Evolutionary conservation across 1,284 basidiomycete genomes (phyloP).

Genomic region (Apiotrichum gamsii): DNA sequence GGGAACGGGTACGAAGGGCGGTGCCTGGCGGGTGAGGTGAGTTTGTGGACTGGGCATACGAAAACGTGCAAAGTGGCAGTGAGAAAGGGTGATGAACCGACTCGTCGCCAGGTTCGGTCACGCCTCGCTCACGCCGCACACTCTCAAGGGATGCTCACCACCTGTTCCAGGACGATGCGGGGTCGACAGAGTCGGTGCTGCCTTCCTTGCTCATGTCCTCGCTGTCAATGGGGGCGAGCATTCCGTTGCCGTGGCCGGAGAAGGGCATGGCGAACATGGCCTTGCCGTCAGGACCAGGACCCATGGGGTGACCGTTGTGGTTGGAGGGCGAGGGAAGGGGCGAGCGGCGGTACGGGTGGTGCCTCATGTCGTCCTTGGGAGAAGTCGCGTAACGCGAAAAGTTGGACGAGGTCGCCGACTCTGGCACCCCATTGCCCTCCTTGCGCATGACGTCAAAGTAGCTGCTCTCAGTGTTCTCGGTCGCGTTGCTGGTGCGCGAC

Average conservation of each 20-base stretch:
- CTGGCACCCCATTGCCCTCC: conserved; percentile 9
- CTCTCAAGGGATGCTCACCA: not conserved
- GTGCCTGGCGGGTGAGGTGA: not conserved
- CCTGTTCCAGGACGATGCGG: not conserved
- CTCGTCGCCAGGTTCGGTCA: too few species aligned
- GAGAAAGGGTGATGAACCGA: too few species aligned
- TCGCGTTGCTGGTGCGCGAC: not conserved
- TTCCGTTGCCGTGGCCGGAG: conserved; percentile 5
- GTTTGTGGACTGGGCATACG: too few species aligned
- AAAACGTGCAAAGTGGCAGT: too few species aligned
- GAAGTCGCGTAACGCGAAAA: conserved; percentile 26
- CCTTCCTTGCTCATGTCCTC: conserved; percentile 12
- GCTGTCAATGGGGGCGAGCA: conserved; percentile 5
- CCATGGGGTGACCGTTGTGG: conserved; percentile 5
- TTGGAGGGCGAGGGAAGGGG: conserved; percentile 21
- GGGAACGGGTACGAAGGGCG: not conserved
- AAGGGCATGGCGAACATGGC: conserved; percentile 38
- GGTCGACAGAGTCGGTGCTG: conserved; percentile 2
- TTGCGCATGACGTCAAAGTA: conserved; percentile 19
- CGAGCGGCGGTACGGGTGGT: conserved; percentile 31
- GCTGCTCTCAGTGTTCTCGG: conserved; percentile 3
- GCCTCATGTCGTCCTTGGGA: conserved; percentile 19
- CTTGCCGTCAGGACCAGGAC: conserved; percentile 26
- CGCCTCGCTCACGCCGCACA: too few species aligned
- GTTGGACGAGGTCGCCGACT: conserved; percentile 22